These are phyloP conservation scores for Closterium sp. DNA, from an alignment of 139 green algal species.

Conservation along the genomic window DNA sequence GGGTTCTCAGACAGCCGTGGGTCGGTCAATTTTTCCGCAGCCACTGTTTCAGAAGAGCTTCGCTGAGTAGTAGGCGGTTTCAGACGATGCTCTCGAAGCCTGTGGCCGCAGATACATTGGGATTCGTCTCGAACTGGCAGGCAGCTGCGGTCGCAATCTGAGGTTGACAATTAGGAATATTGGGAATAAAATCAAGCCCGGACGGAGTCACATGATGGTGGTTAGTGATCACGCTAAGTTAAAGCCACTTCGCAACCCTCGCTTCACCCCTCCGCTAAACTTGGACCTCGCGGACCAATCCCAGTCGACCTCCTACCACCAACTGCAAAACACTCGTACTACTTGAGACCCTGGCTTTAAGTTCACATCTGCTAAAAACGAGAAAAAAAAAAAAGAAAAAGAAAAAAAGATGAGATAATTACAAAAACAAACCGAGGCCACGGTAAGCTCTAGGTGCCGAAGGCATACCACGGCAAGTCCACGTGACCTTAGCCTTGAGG, in stretches of 20 bases:
- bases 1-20: neutral
- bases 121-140: neutral
- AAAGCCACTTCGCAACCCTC: too few species aligned
- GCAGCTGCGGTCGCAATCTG: neutral
- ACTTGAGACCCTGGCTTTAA: too few species aligned
- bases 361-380: too few species aligned
- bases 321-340: too few species aligned
- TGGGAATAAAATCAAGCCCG: too few species aligned
- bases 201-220: neutral
- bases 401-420: too few species aligned
- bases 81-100: neutral
- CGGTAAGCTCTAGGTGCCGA: neutral
- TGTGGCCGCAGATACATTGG: neutral
- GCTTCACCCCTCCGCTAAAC: too few species aligned
- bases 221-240: neutral
- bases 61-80: neutral
- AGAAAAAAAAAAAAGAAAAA: too few species aligned
- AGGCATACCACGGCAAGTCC: neutral
- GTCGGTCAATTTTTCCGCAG: neutral
- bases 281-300: too few species aligned
- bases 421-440: too few species aligned
- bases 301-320: too few species aligned
- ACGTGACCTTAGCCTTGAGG: neutral
- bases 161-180: too few species aligned
- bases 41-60: neutral